Conservation (phyloP, 257 asterid genomes). For the Solanum commersonii region DNA sequence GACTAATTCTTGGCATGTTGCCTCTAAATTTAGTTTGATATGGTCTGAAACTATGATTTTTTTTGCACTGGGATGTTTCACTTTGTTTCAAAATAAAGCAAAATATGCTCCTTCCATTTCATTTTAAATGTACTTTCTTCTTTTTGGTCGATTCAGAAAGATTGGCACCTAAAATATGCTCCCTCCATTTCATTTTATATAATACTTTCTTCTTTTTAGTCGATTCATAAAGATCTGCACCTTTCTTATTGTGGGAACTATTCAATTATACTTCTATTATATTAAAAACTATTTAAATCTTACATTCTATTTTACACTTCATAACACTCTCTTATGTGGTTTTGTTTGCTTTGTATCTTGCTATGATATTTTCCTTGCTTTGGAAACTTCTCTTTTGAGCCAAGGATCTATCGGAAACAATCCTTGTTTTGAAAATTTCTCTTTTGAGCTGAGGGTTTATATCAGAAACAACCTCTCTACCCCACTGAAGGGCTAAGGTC, state of each 20-base stretch:
- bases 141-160: background rate
- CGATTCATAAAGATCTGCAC: background rate
- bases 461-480: background rate
- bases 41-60: background rate
- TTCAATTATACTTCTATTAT: background rate
- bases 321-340: background rate
- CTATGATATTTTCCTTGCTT: background rate
- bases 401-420: background rate
- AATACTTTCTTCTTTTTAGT: background rate
- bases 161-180: background rate
- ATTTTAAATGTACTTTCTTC: background rate
- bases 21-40: background rate
- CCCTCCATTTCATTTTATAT: background rate
- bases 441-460: background rate
- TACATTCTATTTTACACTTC: background rate
- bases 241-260: background rate
- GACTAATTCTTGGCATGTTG: background rate
- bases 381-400: background rate
- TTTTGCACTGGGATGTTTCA: background rate
- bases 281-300: background rate
- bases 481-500: background rate
- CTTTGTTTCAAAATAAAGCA: background rate
- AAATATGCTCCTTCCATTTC: background rate
- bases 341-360: background rate
- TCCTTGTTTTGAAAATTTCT: background rate